Percentiles rank a stretch among this genome's conserved stretches.
phyloP scores from a whole-genome alignment of 2,329 filamentous ascomycete genomes.

The Cercospora berteroae region DNA sequence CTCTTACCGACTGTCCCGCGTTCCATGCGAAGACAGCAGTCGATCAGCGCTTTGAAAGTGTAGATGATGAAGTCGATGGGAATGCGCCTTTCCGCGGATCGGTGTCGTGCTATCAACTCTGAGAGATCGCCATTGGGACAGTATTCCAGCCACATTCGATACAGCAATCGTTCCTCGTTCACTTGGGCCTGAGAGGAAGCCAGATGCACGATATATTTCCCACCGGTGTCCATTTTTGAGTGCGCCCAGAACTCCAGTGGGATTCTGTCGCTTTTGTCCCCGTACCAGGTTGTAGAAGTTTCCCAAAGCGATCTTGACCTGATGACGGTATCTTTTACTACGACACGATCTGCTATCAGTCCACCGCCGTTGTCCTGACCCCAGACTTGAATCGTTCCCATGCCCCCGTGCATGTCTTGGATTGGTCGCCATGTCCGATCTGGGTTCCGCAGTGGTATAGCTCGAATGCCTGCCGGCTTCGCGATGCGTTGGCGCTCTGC shows the following conservation, averaged over 20 bases:
- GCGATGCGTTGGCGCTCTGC: background rate
- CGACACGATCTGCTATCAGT: slow-evolving; percentile 2
- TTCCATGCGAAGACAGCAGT: slow-evolving; percentile 14
- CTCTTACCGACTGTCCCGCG: background rate
- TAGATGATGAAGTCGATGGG: slow-evolving; percentile 14
- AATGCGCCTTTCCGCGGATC: background rate
- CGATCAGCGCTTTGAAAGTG: slow-evolving; percentile 14
- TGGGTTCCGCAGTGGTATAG: background rate
- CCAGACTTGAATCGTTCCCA: slow-evolving; percentile 8
- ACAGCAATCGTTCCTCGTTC: background rate
- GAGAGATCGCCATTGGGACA: slow-evolving; percentile 10
- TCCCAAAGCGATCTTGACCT: background rate
- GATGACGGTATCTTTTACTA: slow-evolving; percentile 10
- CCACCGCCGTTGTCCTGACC: background rate
- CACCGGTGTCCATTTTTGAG: background rate
- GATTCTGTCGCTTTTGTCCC: background rate
- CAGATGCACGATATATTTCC: background rate
- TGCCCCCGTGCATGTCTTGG: slow-evolving; percentile 1
- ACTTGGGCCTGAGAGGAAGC: background rate
- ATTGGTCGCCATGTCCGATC: slow-evolving; percentile 1
- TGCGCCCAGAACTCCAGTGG: slow-evolving; percentile 13
- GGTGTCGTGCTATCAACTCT: background rate
- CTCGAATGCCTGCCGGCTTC: background rate
- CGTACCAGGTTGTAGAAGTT: slow-evolving; percentile 5
- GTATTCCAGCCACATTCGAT: slow-evolving; percentile 13